Base-by-base conservation (phyloP, 148 eudicot species). In the Rhododendron mucronatum region DNA sequence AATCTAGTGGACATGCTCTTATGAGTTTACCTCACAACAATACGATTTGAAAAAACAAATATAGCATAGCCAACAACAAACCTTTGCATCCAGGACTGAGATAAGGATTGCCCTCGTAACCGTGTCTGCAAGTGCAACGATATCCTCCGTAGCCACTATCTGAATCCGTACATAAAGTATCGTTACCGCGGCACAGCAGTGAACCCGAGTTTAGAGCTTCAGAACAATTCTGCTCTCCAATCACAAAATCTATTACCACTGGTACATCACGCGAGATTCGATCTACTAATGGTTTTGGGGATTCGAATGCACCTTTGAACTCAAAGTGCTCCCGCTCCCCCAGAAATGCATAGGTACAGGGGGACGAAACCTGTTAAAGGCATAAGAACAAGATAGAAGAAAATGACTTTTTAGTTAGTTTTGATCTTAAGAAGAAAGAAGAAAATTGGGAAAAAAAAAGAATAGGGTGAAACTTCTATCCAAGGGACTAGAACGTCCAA, bases 61-160 rank as follows among this genome's bases (percentile, higher is more conserved):
- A 28, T 13, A 33, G 15, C 35, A 55, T 4, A 55, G 33, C 30
- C 11, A 86, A 26, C 16, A 12, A 69, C 13, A 67, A 48, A 89
- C 88, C 88, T 74, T 12, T 63, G 82, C 85, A 86, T n/a, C n/a
- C n/a, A n/a, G n/a, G n/a, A n/a, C n/a, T n/a, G n/a, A n/a, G n/a
- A 77, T 86, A 88, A 74, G 87, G 90, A 84, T 90, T 88, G 8
- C 90, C 91, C 16, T 74, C 13, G 2, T 81, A 88, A 21, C 89
- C 90, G 11, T 84, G 2, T 0, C 73, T 28, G 85, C 92, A 92
- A 11, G 39, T 80, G 73, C 93, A 92, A 1, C 74, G 80, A 20
- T 90, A 90, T 1, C 93, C 93, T 8, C 47, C 77, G 50, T 23
- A 0, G 0, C 82, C 89, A 45, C n/a, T 44, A 12, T 78, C 84